phyloP scores from a whole-genome alignment of 2,329 filamentous ascomycete species.

The Acrocalymma vagum region DNA sequence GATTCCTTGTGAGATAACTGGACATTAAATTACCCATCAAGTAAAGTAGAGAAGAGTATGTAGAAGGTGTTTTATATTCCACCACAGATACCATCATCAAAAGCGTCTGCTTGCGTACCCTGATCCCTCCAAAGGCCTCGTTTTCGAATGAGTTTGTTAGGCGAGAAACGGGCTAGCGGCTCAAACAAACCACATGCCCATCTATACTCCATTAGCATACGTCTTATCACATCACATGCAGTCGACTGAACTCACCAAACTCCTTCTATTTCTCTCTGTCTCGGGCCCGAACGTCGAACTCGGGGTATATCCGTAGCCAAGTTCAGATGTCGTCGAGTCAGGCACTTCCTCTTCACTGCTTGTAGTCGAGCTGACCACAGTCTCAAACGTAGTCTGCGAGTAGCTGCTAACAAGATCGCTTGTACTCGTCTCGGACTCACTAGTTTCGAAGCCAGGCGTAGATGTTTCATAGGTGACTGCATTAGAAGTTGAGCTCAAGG shows the following conservation, averaged over 20 bases:
- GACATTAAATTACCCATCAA: no score
- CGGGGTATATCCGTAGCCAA: slow-evolving; percentile 1
- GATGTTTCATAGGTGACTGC: no score
- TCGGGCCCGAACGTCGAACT: slow-evolving; percentile 4
- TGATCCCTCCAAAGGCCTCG: no score
- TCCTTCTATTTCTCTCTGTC: slow-evolving; percentile 1
- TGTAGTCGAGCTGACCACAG: slow-evolving; percentile 14
- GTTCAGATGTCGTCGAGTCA: no score
- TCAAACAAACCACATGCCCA: slow-evolving; percentile 20
- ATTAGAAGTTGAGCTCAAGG: no score
- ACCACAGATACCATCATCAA: no score
- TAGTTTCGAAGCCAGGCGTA: not conserved
- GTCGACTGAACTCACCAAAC: slow-evolving; percentile 6
- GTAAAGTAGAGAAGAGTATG: no score
- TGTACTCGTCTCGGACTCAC: not conserved
- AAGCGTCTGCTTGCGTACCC: no score
- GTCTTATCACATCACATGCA: not conserved
- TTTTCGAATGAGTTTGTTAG: no score
- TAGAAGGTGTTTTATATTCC: no score
- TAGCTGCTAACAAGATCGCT: not conserved
- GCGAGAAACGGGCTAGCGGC: not conserved
- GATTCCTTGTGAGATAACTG: no score
- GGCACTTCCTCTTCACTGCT: slow-evolving; percentile 6
- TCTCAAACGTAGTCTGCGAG: slow-evolving; percentile 15
- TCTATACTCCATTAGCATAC: slow-evolving; percentile 10